A percentile compares a stretch with the other conserved stretches of the same genome.
Conservation (phyloP, 352 stramenopile genomes). For the Globisporangium emineosum region DNA sequence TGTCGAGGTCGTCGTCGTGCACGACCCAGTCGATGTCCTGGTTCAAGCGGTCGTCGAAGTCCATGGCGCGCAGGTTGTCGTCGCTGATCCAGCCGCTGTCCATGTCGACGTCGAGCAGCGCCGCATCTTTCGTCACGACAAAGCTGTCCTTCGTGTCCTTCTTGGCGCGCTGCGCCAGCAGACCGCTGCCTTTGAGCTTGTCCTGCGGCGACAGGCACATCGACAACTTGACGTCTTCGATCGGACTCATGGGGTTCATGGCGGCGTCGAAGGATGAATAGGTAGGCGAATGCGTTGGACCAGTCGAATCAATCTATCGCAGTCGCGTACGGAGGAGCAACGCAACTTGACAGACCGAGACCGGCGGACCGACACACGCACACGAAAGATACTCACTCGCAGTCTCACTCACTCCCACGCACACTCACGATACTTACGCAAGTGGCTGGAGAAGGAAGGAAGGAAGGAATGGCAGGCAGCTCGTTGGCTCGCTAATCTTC, state of each 20-base stretch:
- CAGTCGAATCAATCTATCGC: slow-evolving; percentile 6
- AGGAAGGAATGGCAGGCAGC: slow-evolving; percentile 1
- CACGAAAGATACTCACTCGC: background rate
- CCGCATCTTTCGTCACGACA: slow-evolving; percentile 20
- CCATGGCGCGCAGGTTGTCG: slow-evolving; percentile 71
- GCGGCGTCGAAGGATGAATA: background rate
- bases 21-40: slow-evolving; percentile 83
- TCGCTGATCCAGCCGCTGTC: slow-evolving; percentile 74
- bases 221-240: slow-evolving; percentile 44
- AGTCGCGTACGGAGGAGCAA: slow-evolving; percentile 3
- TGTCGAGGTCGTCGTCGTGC: slow-evolving; percentile 65
- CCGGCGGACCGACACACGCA: background rate
- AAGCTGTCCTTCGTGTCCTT: slow-evolving; percentile 26
- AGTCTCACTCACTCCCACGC: slow-evolving; percentile 9
- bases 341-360: slow-evolving; percentile 9
- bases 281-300: background rate
- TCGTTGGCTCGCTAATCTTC: background rate
- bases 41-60: slow-evolving; percentile 70
- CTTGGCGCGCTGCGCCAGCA: slow-evolving; percentile 29
- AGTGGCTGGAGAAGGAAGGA: slow-evolving; percentile 13
- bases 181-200: slow-evolving; percentile 41
- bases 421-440: slow-evolving; percentile 25
- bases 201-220: slow-evolving; percentile 73
- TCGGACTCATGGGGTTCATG: slow-evolving; percentile 28
- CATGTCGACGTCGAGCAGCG: slow-evolving; percentile 33